phyloP scores from a whole-genome alignment of 768 basidiomycete species.

The Amanita jacksonii region DNA sequence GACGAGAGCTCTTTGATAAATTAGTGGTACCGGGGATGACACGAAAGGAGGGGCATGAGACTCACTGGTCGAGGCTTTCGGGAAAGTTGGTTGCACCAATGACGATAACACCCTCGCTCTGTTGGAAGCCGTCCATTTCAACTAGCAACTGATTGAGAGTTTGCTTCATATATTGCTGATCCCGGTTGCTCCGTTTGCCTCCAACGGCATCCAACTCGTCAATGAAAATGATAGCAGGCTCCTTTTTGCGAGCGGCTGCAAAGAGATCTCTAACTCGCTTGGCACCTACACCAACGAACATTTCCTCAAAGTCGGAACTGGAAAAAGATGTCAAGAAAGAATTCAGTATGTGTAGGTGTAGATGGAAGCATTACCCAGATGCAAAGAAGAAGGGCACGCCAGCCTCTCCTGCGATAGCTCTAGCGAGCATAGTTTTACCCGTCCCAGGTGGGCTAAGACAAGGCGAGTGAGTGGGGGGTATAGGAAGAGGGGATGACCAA shows the following conservation, averaged over 20 bases:
- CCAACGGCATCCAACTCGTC: constrained; percentile 95
- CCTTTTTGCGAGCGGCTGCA: constrained; percentile 84
- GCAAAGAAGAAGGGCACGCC: constrained; percentile 97
- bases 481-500: constrained; percentile 14
- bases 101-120: constrained; percentile 89
- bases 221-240: constrained; percentile 97
- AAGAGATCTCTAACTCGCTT: constrained; percentile 95
- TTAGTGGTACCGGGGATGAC: constrained; percentile 8
- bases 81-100: constrained; percentile 99
- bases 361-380: constrained; percentile 75
- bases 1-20: constrained; percentile 63
- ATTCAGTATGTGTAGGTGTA: background rate
- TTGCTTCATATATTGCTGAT: constrained; percentile 87
- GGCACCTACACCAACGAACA: constrained; percentile 94
- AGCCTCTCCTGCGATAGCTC: constrained; percentile 96
- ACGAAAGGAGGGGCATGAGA: constrained; percentile 6
- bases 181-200: constrained; percentile 73
- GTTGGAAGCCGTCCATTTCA: constrained; percentile 95
- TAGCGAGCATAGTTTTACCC: constrained; percentile 96
- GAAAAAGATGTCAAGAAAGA: constrained; percentile 6
- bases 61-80: constrained; percentile 82
- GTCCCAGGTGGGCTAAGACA: constrained; percentile 70
- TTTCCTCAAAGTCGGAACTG: constrained; percentile 94
- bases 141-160: constrained; percentile 94
- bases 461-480: constrained; percentile 1